Conservation (phyloP, 2,329 filamentous ascomycete genomes). For the Pseudogymnoascus sp. region DNA sequence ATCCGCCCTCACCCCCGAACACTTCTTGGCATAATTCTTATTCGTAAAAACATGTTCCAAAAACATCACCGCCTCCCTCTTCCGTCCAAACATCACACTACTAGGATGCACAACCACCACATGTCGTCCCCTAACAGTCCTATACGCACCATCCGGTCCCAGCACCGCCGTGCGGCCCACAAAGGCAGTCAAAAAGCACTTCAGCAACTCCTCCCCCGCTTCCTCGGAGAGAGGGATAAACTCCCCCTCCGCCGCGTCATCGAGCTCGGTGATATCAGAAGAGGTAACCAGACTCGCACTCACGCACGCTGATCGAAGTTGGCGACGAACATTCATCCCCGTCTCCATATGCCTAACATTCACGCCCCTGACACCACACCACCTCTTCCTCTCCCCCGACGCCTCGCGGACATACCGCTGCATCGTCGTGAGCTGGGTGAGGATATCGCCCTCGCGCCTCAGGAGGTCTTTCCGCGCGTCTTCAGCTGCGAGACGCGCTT, state of each 20-base stretch:
- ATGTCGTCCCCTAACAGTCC: constrained; percentile 52
- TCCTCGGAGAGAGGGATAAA: constrained; percentile 49
- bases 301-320: constrained; percentile 49
- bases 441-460: constrained; percentile 56
- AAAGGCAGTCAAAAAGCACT: constrained; percentile 56
- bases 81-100: constrained; percentile 54
- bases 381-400: constrained; percentile 37
- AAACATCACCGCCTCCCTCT: constrained; percentile 61
- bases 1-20: constrained; percentile 50
- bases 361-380: constrained; percentile 51
- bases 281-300: constrained; percentile 38
- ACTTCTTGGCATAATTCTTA: constrained; percentile 60
- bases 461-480: constrained; percentile 48
- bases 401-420: constrained; percentile 52
- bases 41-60: constrained; percentile 58
- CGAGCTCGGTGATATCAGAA: not conserved
- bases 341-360: constrained; percentile 55
- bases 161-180: constrained; percentile 52
- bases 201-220: constrained; percentile 44
- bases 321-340: constrained; percentile 53
- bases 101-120: constrained; percentile 54
- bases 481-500: constrained; percentile 46
- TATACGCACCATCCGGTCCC: constrained; percentile 52
- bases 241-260: not conserved
- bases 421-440: constrained; percentile 56